These are phyloP conservation scores for Chrysoporthe austroafricana DNA, from an alignment of 2,329 filamentous ascomycete species.

Conservation along the genomic window DNA sequence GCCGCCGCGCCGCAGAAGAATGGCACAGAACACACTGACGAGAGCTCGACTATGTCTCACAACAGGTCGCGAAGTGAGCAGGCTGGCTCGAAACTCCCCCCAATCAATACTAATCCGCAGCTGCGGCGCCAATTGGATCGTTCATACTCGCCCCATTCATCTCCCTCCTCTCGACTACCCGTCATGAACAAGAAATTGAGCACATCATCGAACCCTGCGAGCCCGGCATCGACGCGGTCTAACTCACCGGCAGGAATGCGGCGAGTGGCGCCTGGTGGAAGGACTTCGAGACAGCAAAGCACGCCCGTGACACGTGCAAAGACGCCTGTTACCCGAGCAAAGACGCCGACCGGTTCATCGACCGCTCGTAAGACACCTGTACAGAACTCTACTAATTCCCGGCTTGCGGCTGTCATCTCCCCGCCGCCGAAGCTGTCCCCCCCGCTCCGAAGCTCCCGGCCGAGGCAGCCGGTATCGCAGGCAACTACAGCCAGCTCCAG, in stretches of 20 bases:
- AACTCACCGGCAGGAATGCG: conserved; percentile 57
- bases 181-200: conserved; percentile 44
- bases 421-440: conserved; percentile 77
- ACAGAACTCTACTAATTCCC: conserved; percentile 56
- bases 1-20: conserved; percentile 35
- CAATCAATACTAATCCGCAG: conserved; percentile 23
- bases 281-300: conserved; percentile 40
- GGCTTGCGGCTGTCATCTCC: conserved; percentile 75
- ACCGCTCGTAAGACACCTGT: conserved; percentile 43
- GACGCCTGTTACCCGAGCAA: conserved; percentile 46
- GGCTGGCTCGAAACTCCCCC: conserved; percentile 37
- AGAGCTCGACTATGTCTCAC: conserved; percentile 45
- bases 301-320: conserved; percentile 43
- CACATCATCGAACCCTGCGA: conserved; percentile 51
- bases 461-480: conserved; percentile 76
- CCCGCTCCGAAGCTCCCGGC: conserved; percentile 77
- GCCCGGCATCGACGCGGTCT: conserved; percentile 57
- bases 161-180: conserved; percentile 43
- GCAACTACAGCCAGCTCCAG: conserved; percentile 74
- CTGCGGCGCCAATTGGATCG: conserved; percentile 25
- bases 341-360: conserved; percentile 50
- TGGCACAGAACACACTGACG: conserved; percentile 32
- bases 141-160: conserved; percentile 35
- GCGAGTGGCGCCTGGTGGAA: conserved; percentile 43
- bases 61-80: conserved; percentile 65